Percentiles rank a stretch among this genome's conserved stretches.
phyloP scores from a whole-genome alignment of 139 green algal species.

The Coelastrella sp. region DNA sequence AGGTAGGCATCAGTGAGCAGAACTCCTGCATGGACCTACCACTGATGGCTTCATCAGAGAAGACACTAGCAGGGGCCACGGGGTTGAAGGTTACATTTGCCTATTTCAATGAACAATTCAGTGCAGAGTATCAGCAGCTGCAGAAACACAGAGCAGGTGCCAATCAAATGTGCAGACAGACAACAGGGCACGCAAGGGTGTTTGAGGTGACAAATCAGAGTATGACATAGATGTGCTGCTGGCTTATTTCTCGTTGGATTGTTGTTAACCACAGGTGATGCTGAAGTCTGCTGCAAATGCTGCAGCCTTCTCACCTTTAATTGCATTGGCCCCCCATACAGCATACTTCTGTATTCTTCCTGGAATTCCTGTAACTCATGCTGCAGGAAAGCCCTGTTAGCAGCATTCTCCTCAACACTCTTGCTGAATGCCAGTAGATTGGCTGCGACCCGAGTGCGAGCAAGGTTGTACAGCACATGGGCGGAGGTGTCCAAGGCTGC shows the following conservation, averaged over 20 bases:
- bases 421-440: not conserved
- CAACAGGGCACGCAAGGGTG: no score
- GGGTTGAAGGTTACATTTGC: constrained; percentile 12
- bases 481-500: not conserved
- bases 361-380: not conserved
- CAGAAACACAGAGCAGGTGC: not conserved
- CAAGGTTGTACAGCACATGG: not conserved
- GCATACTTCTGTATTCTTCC: constrained; percentile 1
- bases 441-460: not conserved
- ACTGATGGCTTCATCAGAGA: not conserved
- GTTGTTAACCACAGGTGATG: no score
- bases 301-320: not conserved
- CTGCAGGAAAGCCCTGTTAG: not conserved
- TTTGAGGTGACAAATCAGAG: no score
- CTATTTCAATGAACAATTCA: not conserved
- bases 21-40: not conserved
- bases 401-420: not conserved
- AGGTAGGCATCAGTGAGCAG: no score
- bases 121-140: not conserved
- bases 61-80: not conserved
- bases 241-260: no score
- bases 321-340: constrained; percentile 14
- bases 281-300: no score
- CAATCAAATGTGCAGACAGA: no score
- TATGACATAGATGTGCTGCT: no score